Conservation (phyloP, 768 basidiomycete species). For the Gloeostereum incarnatum region DNA sequence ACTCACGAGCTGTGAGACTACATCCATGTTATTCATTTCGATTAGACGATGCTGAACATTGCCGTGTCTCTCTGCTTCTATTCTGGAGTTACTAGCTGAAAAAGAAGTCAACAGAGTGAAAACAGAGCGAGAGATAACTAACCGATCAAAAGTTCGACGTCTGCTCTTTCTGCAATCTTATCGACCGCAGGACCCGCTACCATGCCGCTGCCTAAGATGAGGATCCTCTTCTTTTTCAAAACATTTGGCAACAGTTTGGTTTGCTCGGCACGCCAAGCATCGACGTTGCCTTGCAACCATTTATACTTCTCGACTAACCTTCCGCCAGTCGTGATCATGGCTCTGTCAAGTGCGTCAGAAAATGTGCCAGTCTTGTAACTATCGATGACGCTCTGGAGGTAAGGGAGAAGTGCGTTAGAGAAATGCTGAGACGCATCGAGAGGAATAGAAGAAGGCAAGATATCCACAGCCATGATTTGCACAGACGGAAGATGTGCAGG, state of each 20-base stretch:
- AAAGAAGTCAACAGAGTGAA: conserved; percentile 5
- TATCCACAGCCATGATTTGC: conserved; percentile 86
- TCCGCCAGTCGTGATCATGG: conserved; percentile 62
- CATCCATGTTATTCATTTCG: conserved; percentile 43
- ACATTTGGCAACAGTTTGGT: background rate
- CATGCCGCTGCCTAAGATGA: conserved; percentile 92
- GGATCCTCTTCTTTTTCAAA: conserved; percentile 47
- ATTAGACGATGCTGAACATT: conserved; percentile 50
- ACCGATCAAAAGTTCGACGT: conserved; percentile 75
- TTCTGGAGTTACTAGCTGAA: conserved; percentile 63
- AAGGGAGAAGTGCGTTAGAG: conserved; percentile 54
- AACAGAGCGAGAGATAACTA: conserved; percentile 18
- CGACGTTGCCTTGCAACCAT: conserved; percentile 51
- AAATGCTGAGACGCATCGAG: conserved; percentile 77
- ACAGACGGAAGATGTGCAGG: conserved; percentile 41
- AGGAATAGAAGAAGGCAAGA: conserved; percentile 79
- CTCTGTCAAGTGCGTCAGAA: conserved; percentile 46
- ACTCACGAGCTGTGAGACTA: conserved; percentile 42
- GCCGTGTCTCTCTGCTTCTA: conserved; percentile 45
- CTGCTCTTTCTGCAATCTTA: conserved; percentile 50
- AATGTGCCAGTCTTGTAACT: conserved; percentile 21
- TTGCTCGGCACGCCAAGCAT: conserved; percentile 10
- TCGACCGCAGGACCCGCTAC: conserved; percentile 86
- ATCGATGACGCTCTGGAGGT: conserved; percentile 49
- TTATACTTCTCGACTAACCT: conserved; percentile 38